Percentiles rank a stretch among this genome's conserved stretches.
phyloP scores from a whole-genome alignment of 2,329 filamentous ascomycete genomes.

The Diaporthe amygdali region DNA sequence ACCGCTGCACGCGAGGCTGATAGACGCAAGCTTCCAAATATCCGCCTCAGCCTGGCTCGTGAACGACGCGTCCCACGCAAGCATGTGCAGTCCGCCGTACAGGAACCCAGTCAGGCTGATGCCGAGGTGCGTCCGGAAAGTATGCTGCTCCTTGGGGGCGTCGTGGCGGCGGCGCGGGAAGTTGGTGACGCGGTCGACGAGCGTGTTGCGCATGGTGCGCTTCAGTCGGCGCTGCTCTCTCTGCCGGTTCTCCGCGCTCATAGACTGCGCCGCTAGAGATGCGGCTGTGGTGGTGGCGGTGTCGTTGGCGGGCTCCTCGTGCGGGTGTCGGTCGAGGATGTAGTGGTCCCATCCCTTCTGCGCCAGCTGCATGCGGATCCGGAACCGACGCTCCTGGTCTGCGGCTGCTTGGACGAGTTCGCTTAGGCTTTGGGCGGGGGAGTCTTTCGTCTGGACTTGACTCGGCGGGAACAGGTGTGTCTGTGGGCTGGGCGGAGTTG shows the following conservation, averaged over 20 bases:
- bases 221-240: neutral
- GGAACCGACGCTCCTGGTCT: conserved; percentile 15
- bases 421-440: neutral
- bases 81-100: conserved; percentile 20
- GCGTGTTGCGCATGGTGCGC: neutral
- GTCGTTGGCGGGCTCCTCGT: neutral
- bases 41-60: neutral
- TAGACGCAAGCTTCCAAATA: neutral
- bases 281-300: neutral
- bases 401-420: conserved; percentile 11
- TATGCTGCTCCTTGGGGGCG: neutral
- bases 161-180: conserved; percentile 16
- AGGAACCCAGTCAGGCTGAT: conserved; percentile 11
- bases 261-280: neutral
- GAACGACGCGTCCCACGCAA: conserved; percentile 15
- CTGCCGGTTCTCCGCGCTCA: neutral
- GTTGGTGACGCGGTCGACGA: conserved; percentile 21
- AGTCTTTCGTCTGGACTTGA: neutral
- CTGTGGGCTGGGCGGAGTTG: neutral
- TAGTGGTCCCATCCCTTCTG: conserved; percentile 21
- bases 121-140: conserved; percentile 15
- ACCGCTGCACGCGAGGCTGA: conserved; percentile 3
- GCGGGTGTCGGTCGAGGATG: neutral
- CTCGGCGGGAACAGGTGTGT: neutral
- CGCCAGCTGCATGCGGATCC: conserved; percentile 11